Base-by-base conservation (phyloP, 2,329 filamentous ascomycete genomes). In the Nemania sp. region DNA sequence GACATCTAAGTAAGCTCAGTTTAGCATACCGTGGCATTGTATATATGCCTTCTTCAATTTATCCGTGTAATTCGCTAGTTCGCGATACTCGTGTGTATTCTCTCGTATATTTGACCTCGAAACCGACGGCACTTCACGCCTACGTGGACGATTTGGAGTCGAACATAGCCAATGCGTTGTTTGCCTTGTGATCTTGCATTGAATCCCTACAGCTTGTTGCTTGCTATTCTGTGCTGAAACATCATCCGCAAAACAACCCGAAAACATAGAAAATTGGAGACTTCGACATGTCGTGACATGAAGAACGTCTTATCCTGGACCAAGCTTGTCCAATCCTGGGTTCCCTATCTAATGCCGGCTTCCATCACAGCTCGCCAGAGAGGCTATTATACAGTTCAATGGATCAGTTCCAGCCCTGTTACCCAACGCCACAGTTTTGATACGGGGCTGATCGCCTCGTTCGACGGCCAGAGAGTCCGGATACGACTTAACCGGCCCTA, bases 261-360 rank as follows among this genome's bases (percentile, higher is more conserved):
- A 46, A 36, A 26, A 30, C 14, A 9, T 17, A 30, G 4, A 40
- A 24, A 26, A 26, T 17, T 11, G 17, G 22, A 41, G 33, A 37
- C 34, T 41, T 46, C 23, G 34, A 43, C 9, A 47, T 39, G 20
- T n/a, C n/a, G n/a, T 31, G 22, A 52, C 20, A 12, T 28, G 20
- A 39, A 28, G 46, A 44, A 30, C 33, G 12, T 28, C 34, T 17
- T 41, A 31, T 11, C 17, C 39, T 33, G 5, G 26, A 24, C 15
- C 12, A 20, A 36, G 23, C 23, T 24, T 57, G 43, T 54, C 51
- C 51, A 57, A 49, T 19, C 39, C 55, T 41, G 24, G 15, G 12
- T 43, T 20, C 48, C 53, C 39, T 46, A 31, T 55, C 44, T 52
- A 54, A 44, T 41, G 31, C 33, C 52, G 30, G 17, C 14, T 28